Evolutionary conservation across 768 basidiomycete genomes (phyloP), one percentile per base, ranked within the genome.

Genomic region (button mushroom (Agaricus bisporus)): DNA sequence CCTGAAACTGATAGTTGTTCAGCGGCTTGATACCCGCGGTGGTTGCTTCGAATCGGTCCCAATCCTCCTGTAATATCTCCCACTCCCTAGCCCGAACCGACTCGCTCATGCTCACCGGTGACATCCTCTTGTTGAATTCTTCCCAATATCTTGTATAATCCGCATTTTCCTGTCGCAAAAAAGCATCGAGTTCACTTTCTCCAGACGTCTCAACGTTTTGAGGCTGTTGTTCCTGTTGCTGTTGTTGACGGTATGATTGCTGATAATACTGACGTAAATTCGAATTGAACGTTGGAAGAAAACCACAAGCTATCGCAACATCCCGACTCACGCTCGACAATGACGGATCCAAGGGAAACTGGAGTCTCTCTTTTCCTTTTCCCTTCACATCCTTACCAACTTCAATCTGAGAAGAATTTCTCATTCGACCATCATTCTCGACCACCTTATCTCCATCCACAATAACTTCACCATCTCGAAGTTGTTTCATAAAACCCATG

Each of bases 401-500:
- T 7, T 51, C 35, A 6, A 61, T 60, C 36, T 61, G 55, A 2
- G 60, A 54, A 1, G 60, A 59, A 35, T 54, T 55, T 14, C 59
- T 59, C 5, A 60, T 58, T 20, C 68, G 66, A 10, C 70, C 73
- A 44, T 73, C 72, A 48, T 72, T 82, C 54, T 78, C 69, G 10
- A 95, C 87, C 67, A 97, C 80, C 48, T 84, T 69, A 62, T 93
- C 85, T 17, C 86, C 89, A 45, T 88, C 83, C 2, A 95, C 85
- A 14, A 84, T 76, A 38, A 91, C 75, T 61, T 87, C 79, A 7
- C 84, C 80, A 67, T 94, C 93, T 37, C 90, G 75, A 51, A 97
- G 69, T 65, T 90, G 83, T 48, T 78, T 80, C 93, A 97, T 95
- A 25, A 97, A 75, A 18, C 77, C 77, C 75, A 97, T 74, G 65